Base-by-base conservation (phyloP, 73 alveolate genomes). In the Tetrahymena malaccensis region DNA sequence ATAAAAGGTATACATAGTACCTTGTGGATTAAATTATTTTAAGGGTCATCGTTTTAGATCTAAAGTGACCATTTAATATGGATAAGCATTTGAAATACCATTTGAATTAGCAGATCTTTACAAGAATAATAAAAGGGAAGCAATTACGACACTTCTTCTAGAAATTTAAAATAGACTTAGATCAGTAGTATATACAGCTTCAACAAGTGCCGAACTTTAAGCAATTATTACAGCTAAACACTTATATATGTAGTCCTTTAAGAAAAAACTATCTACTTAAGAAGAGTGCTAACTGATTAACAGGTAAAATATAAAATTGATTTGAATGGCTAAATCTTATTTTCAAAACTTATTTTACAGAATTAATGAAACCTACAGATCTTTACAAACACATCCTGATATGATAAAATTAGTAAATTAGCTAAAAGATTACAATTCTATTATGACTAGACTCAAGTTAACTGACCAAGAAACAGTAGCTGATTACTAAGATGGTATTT, bases 1-100 rank as follows among this genome's bases (percentile, higher is more conserved):
- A 84, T 96, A 96, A 37, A 95, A 97, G 95, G 98, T 98, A 34
- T 96, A 98, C 56, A 95, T 99, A 31, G 95, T 97, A 93, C 98
- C 99, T 12, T 98, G 99, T 94, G 99, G 99, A 31, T 97, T 99
- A 27, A 98, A 99, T 35, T 99, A 99, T 96, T 98, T 96, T 94
- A 97, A 97, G 93, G 98, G 99, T 55, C 99, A 98, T 84, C 96
- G 96, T 93, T 99, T 99, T 94, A 98, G 99, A 96, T 96, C 99
- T n/a, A 97, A 99, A 93, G 98, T 97, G 21, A 98, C 98, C 93
- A 94, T 99, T 35, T 98, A 98, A 94, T 99, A 98, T 95, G 99
- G 99, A n/a, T 96, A 97, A 35, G 99, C 99, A 37, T 98, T 95
- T 95, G 97, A 97, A 94, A 96, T 98, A 22, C 99, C 98, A 22